Conservation (phyloP, 2,329 filamentous ascomycete genomes). For the Dendrostoma leiphaemia region DNA sequence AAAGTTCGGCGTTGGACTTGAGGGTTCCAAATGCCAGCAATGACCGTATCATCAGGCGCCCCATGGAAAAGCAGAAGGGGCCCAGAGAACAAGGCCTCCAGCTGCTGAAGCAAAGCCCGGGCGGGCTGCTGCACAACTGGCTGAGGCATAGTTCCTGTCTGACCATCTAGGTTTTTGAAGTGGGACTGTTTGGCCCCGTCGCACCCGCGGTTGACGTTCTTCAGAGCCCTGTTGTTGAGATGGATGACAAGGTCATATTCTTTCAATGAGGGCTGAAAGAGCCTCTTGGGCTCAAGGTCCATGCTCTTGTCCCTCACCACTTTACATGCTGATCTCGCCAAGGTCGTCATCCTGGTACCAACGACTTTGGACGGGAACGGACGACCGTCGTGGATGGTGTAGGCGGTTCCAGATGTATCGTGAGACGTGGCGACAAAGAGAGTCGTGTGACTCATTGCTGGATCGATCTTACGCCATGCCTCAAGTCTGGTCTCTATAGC, state of each 20-base stretch:
- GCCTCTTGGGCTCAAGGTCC: slow-evolving; percentile 50
- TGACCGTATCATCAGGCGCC: slow-evolving; percentile 49
- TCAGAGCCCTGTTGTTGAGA: slow-evolving; percentile 56
- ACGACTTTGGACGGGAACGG: slow-evolving; percentile 71
- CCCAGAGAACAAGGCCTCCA: slow-evolving; percentile 65
- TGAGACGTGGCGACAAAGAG: slow-evolving; percentile 79
- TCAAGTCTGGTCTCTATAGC: slow-evolving; percentile 70
- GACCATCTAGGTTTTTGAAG: slow-evolving; percentile 79
- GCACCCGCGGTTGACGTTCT: slow-evolving; percentile 33
- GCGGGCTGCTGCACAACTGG: slow-evolving; percentile 61
- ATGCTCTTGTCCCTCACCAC: slow-evolving; percentile 53
- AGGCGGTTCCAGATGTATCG: slow-evolving; percentile 75
- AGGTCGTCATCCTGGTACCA: slow-evolving; percentile 75
- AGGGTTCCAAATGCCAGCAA: slow-evolving; percentile 60
- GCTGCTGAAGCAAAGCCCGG: slow-evolving; percentile 62
- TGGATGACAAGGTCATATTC: slow-evolving; percentile 89
- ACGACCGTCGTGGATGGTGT: slow-evolving; percentile 62
- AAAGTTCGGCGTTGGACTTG: slow-evolving; percentile 57
- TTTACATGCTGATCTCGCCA: slow-evolving; percentile 74
- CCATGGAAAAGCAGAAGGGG: slow-evolving; percentile 80
- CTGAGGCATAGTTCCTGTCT: slow-evolving; percentile 41
- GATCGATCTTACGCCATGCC: slow-evolving; percentile 85
- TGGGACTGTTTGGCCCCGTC: slow-evolving; percentile 40
- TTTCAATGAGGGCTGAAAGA: slow-evolving; percentile 70
- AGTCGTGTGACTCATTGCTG: slow-evolving; percentile 78